phyloP scores from a whole-genome alignment of 345 rosid genomes.

The Lumnitzera racemosa region DNA sequence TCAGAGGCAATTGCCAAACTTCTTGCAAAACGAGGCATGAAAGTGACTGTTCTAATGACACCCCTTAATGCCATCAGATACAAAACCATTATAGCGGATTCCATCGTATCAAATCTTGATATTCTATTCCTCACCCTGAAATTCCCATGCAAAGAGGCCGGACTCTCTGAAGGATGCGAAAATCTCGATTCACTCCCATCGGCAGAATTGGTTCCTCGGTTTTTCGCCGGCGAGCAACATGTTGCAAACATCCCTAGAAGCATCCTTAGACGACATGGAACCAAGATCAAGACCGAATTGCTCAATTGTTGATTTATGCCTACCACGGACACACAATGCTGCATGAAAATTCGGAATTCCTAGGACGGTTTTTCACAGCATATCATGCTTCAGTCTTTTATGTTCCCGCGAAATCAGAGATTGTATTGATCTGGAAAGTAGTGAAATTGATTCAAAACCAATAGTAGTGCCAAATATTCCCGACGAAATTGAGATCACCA shows the following conservation, averaged over 20 bases:
- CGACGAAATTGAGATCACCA: conserved; percentile 25
- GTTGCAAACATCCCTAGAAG: conserved; percentile 4
- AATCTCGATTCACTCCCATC: conserved; percentile 7
- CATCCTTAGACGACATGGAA: not conserved
- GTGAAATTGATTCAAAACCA: conserved; percentile 4
- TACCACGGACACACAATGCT: conserved; percentile 3
- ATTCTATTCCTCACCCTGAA: not conserved
- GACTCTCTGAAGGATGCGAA: conserved; percentile 10
- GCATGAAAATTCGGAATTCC: conserved; percentile 7
- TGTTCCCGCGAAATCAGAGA: not conserved
- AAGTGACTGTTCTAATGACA: conserved; percentile 7
- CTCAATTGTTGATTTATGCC: conserved; percentile 2
- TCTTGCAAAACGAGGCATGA: conserved; percentile 12
- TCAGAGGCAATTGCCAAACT: conserved; percentile 18
- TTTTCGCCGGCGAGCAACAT: not conserved
- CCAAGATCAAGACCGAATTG: conserved; percentile 1
- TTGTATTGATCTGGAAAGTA: not conserved
- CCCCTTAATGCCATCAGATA: conserved; percentile 3
- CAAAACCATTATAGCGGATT: not conserved
- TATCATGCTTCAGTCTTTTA: not conserved
- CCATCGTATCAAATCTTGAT: not conserved
- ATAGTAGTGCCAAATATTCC: conserved; percentile 24
- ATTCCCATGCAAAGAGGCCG: conserved; percentile 7
- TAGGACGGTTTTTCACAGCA: conserved; percentile 5
- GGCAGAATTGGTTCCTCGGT: not conserved